These are phyloP conservation scores for Cunninghamia lanceolata DNA, from an alignment of 75 land plant genomes.

Conservation along the genomic window DNA sequence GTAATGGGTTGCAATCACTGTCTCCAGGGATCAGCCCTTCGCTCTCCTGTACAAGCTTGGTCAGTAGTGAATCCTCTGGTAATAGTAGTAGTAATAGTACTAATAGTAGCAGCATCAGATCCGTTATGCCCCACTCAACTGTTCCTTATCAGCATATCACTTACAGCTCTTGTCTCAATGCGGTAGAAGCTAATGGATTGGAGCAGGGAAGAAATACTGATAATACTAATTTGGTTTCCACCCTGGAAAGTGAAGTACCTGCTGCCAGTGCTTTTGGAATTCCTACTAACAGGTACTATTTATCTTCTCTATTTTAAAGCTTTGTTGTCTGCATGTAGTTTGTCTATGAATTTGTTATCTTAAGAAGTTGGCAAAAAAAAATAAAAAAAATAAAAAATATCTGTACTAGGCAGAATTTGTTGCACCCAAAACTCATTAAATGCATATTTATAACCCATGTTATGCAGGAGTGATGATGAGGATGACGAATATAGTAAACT, in stretches of 20 bases:
- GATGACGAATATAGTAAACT: constrained; percentile 36
- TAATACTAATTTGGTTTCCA: constrained; percentile 5
- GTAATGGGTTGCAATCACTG: constrained; percentile 6
- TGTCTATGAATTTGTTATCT: background rate
- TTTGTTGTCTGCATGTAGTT: background rate
- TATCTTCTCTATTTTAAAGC: background rate
- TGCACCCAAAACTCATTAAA: background rate
- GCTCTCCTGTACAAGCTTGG: constrained; percentile 41
- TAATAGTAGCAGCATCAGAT: constrained; percentile 20
- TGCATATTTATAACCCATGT: background rate
- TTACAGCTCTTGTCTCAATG: constrained; percentile 19
- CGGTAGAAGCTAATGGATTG: constrained; percentile 20
- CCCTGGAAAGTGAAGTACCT: constrained; percentile 13
- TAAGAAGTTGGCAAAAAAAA: background rate
- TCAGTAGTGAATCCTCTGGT: constrained; percentile 38
- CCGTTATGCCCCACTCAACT: constrained; percentile 21
- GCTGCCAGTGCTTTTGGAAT: constrained; percentile 35
- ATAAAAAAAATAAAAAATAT: background rate
- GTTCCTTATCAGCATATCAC: constrained; percentile 25
- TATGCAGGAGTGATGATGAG: constrained; percentile 52
- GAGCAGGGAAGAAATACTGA: constrained; percentile 18
- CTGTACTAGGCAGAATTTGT: background rate
- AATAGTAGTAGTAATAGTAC: constrained; percentile 25
- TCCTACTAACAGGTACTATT: constrained; percentile 46
- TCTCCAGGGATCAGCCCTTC: constrained; percentile 29